Percentiles rank a stretch among this genome's conserved stretches.
These are phyloP conservation scores for Cicer bijugum DNA, from an alignment of 306 rosid genomes.

Conservation along the genomic window DNA sequence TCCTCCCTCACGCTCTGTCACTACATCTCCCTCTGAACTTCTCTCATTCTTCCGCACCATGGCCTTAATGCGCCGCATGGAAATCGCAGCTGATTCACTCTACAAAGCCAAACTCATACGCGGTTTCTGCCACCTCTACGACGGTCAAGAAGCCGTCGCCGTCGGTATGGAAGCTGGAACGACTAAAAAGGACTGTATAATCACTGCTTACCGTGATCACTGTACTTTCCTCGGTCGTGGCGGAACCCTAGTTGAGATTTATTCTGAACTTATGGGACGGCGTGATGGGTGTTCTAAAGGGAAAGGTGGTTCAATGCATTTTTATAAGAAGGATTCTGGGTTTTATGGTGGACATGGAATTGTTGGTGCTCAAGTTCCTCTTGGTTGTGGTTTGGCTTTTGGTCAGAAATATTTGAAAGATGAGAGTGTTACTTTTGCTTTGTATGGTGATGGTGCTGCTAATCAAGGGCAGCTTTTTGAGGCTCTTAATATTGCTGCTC, in stretches of 20 bases:
- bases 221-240: constrained; percentile 82
- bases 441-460: constrained; percentile 95
- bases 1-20: constrained; percentile 74
- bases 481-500: constrained; percentile 90
- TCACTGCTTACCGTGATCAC: constrained; percentile 90
- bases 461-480: constrained; percentile 94
- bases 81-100: constrained; percentile 94
- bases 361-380: constrained; percentile 90
- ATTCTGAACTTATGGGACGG: constrained; percentile 86
- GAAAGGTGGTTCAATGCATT: constrained; percentile 96
- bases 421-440: constrained; percentile 71
- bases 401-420: constrained; percentile 83
- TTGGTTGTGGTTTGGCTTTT: constrained; percentile 90
- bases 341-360: constrained; percentile 94
- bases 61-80: constrained; percentile 92
- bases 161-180: constrained; percentile 69
- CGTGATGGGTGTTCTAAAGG: constrained; percentile 76
- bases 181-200: constrained; percentile 50
- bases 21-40: constrained; percentile 67
- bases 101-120: constrained; percentile 92
- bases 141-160: constrained; percentile 92
- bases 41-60: constrained; percentile 69
- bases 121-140: constrained; percentile 93
- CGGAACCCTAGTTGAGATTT: constrained; percentile 63
- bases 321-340: constrained; percentile 71